phyloP scores from a whole-genome alignment of 495 filamentous ascomycete genomes.

The Parathielavia appendiculata region DNA sequence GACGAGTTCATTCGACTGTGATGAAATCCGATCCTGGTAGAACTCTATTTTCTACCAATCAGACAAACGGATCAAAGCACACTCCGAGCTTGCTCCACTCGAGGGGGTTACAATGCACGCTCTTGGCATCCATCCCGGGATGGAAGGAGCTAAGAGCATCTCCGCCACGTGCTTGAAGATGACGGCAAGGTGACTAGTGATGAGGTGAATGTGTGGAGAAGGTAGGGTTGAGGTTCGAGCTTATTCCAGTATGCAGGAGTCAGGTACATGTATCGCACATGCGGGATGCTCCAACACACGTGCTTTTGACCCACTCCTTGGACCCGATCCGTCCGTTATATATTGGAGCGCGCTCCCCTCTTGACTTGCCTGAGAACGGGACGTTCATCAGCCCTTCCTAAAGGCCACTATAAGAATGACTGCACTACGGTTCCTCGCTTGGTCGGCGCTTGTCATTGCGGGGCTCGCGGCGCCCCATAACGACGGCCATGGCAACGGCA shows the following conservation, averaged over 20 bases:
- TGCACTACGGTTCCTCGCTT: background rate
- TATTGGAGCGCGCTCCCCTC: background rate
- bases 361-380: too few species aligned
- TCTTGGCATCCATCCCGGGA: background rate
- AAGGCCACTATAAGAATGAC: background rate
- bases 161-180: too few species aligned
- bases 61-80: background rate
- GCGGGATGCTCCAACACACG: too few species aligned
- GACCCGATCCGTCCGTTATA: background rate
- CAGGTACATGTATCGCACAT: too few species aligned
- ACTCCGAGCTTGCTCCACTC: background rate
- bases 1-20: too few species aligned
- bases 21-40: too few species aligned
- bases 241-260: too few species aligned
- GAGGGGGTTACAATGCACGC: too few species aligned
- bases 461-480: conserved; percentile 23
- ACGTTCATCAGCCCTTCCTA: background rate
- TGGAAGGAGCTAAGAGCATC: background rate
- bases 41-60: background rate
- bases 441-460: background rate
- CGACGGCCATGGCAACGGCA: conserved; percentile 9
- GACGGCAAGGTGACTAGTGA: too few species aligned
- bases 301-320: too few species aligned
- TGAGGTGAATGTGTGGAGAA: too few species aligned
- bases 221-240: too few species aligned